Base-by-base conservation (phyloP, 2,329 filamentous ascomycete species). In the Aspergillus pseudonomiae region DNA sequence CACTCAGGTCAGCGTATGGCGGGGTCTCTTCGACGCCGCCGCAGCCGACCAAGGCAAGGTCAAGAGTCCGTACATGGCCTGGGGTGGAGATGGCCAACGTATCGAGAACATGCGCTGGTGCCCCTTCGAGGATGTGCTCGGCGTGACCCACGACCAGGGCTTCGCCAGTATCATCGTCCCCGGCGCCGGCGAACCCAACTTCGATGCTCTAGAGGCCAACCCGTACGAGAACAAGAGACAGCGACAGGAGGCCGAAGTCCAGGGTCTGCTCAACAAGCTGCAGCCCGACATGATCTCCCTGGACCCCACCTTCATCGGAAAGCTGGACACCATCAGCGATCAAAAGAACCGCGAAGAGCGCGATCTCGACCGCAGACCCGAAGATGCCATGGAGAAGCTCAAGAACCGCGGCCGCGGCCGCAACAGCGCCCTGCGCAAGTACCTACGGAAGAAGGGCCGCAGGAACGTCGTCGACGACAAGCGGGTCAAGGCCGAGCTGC, bases 391-490 rank as follows among this genome's bases (percentile, higher is more conserved):
- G 57, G 84, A 84, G 66, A 84, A 85, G 70, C 72, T 89, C 70
- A 88, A 87, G 72, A 95, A 97, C 76, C 86, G 90, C 61, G 93
- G 92, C 21, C 84, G 94, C 63, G 95, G 95, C 60, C 93, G 94
- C 84, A 99, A 96, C 75, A 93, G 91, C 70, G 91, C 91, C 63
- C 80, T 98, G 67, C 89, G 93, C 74, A 93, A 94, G 77, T 94
- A 96, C 76, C 79, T 98, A 74, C 84, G 95, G 69, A 98, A 98
- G 88, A 94, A 95, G 82, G 89, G 92, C 53, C 90, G 90, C 74
- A 92, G 91, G 85, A 98, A 98, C 77, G 88, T 99, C 63, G 93
- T 99, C 77, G 95, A 99, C 82, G 95, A 97, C 84, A 94, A 94
- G 86, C 89, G 91, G 75, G 80, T 97, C 78, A 89, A 90, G 75